Base-by-base conservation (phyloP, 2,329 filamentous ascomycete species). In the Calonectria hongkongensis region DNA sequence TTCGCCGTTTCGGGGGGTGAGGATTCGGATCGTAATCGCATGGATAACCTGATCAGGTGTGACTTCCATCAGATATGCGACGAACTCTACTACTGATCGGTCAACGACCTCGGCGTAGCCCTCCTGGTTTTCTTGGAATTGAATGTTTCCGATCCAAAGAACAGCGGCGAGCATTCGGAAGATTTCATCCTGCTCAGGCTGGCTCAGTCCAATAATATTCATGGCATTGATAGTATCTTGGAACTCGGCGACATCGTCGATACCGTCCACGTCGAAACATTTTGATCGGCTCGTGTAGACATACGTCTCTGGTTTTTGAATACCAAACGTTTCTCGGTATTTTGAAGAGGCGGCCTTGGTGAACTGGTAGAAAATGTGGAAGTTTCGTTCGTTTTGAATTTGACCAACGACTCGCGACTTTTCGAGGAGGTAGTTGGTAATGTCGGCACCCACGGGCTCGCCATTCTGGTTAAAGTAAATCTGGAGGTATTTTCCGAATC, bases 361-460 rank as follows among this genome's bases (percentile, higher is more conserved):
- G 84, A 98, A 98, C 84, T 99, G 97, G 86, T 99, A 99, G 84
- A 99, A 99, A 81, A 99, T 98, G 86, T 99, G 97, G 85, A 99
- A 99, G 86, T 98, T 98, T 79, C 97, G 92, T 89, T 99, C 97
- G 83, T 98, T 98, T 71, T 87, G 89, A 79, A 98, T 98, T 87
- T 98, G 97, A 18, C 96, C 95, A 12, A 98, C 95, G 21, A 99
- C 97, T 86, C 97, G 91, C 60, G 95, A 93, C 88, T 98, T 98
- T 84, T 99, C 97, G 66, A 99, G 89, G 28, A 99, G 89, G 82
- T 99, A 99, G 84, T 99, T 99, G 82, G 96, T 98, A 85, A 99
- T 98, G 84, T 98, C 97, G 73, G 97, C 97, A 80, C 97, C 97
- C 13, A 98, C 93, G 0, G 97, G 97, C 85, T 98, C 96, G 76